Evolutionary conservation across 2,329 filamentous ascomycete species (phyloP).

Genomic region (Phialophora expanda): DNA sequence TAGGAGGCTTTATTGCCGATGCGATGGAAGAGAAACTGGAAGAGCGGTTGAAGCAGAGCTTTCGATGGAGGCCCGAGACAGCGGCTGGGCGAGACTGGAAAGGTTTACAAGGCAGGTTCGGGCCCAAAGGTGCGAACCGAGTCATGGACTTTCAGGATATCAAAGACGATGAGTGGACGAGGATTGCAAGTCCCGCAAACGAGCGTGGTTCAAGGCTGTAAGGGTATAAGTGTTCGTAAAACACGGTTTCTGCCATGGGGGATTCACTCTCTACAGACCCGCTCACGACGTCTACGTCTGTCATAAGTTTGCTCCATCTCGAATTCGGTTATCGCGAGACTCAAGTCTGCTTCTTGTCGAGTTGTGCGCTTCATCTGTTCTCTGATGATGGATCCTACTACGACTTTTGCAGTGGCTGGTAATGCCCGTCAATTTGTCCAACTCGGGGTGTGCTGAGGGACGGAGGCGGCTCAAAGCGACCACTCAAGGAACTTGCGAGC

Average conservation of each 20-base stretch:
- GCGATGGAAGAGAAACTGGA: constrained; percentile 55
- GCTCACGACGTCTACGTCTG: too few species aligned
- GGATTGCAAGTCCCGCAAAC: constrained; percentile 11
- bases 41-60: constrained; percentile 49
- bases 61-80: constrained; percentile 60
- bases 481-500: too few species aligned
- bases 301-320: too few species aligned
- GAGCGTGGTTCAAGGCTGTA: neutral
- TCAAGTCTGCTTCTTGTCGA: too few species aligned
- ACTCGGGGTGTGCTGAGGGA: too few species aligned
- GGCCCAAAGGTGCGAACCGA: constrained; percentile 49
- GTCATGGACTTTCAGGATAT: constrained; percentile 57
- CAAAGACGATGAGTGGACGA: constrained; percentile 48
- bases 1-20: constrained; percentile 58
- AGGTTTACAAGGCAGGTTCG: constrained; percentile 56
- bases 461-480: too few species aligned
- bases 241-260: neutral
- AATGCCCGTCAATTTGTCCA: too few species aligned
- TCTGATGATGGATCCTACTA: too few species aligned
- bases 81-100: constrained; percentile 55
- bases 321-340: too few species aligned
- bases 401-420: too few species aligned
- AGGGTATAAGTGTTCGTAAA: neutral
- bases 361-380: too few species aligned
- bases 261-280: too few species aligned